A percentile compares a stretch with the other conserved stretches of the same genome.
Evolutionary conservation across 306 rosid species (phyloP).

Genomic region (Prunus salicina): DNA sequence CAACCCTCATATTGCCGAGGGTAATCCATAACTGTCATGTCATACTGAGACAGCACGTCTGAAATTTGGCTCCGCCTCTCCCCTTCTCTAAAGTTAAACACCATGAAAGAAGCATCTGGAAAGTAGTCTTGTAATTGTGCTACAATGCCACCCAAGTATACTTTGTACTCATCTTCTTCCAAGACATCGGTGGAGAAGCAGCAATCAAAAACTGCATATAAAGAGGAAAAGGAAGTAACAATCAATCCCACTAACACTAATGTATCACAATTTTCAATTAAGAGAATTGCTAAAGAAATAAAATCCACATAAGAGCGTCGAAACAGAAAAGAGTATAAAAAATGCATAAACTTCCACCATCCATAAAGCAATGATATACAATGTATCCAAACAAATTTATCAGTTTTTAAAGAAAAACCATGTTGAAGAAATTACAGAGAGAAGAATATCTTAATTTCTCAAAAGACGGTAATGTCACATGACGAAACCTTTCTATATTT

Average conservation of each 20-base stretch:
- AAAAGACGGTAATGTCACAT: background rate
- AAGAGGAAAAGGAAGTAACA: background rate
- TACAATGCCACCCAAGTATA: slow-evolving; percentile 81
- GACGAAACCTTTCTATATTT: background rate
- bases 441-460: background rate
- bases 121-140: slow-evolving; percentile 87
- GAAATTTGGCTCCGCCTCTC: slow-evolving; percentile 70
- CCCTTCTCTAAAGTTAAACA: slow-evolving; percentile 93
- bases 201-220: slow-evolving; percentile 78
- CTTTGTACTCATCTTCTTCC: slow-evolving; percentile 88
- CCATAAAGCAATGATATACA: background rate
- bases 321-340: background rate
- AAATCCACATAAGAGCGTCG: background rate
- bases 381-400: background rate
- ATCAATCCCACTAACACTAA: slow-evolving; percentile 5
- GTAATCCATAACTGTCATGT: slow-evolving; percentile 98
- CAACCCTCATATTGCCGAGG: slow-evolving; percentile 93
- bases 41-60: slow-evolving; percentile 83
- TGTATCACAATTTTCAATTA: background rate
- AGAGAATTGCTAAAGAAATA: background rate
- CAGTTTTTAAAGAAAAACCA: background rate
- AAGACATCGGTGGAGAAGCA: slow-evolving; percentile 89
- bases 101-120: slow-evolving; percentile 96
- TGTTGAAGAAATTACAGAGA: background rate
- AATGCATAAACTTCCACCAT: background rate